phyloP scores from a whole-genome alignment of 2,329 filamentous ascomycete genomes.

The Talaromyces sp. region DNA sequence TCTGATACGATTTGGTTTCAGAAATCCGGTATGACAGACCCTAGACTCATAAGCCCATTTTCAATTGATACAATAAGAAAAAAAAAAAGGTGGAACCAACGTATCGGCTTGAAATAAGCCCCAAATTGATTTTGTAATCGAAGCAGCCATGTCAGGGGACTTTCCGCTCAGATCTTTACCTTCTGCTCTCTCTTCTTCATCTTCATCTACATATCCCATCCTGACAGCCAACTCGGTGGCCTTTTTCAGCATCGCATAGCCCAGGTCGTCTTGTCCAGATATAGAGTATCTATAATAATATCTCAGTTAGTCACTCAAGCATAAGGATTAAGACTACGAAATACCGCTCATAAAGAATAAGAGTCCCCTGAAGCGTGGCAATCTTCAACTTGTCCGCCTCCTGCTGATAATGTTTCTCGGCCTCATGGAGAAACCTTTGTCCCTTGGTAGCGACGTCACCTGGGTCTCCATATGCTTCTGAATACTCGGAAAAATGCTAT shows the following conservation, averaged over 20 bases:
- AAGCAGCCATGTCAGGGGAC: constrained; percentile 26
- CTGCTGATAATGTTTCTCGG: constrained; percentile 23
- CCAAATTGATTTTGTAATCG: constrained; percentile 29
- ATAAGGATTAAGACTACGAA: neutral
- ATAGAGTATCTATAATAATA: constrained; percentile 26
- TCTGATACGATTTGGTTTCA: constrained; percentile 28
- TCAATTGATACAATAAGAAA: neutral
- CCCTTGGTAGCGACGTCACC: constrained; percentile 34
- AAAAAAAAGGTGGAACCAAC: constrained; percentile 18
- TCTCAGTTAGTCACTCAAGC: neutral
- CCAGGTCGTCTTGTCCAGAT: constrained; percentile 30
- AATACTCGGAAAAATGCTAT: constrained; percentile 35
- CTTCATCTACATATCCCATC: constrained; percentile 26
- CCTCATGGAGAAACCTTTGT: constrained; percentile 30
- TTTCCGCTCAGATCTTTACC: constrained; percentile 17
- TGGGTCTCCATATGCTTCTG: constrained; percentile 31
- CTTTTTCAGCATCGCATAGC: constrained; percentile 32
- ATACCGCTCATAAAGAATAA: constrained; percentile 29
- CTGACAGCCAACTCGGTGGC: constrained; percentile 29
- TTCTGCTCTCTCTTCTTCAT: constrained; percentile 14
- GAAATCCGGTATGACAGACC: constrained; percentile 29
- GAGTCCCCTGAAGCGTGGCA: constrained; percentile 27
- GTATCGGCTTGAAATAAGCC: constrained; percentile 35
- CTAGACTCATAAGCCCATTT: constrained; percentile 13
- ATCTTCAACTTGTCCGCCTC: constrained; percentile 22